Evolutionary conservation across 2,329 filamentous ascomycete genomes (phyloP).

Genomic region (Microcera coccophila): DNA sequence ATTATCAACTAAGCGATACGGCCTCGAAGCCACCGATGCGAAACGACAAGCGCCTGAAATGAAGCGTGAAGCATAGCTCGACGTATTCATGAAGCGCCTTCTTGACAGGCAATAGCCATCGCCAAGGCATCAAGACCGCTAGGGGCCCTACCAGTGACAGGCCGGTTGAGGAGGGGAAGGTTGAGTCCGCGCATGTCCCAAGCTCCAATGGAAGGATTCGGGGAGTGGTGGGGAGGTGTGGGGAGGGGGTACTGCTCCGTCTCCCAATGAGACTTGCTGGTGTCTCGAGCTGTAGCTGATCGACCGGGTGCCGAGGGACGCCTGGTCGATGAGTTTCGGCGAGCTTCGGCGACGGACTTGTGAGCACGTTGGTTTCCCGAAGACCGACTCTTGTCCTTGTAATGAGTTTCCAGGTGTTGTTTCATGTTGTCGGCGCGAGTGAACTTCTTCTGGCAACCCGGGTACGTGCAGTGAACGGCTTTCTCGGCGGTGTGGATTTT

Average conservation of each 20-base stretch:
- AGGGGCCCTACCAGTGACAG: slow-evolving; percentile 39
- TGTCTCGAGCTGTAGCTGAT: slow-evolving; percentile 24
- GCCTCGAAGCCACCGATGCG: background rate
- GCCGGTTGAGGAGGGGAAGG: slow-evolving; percentile 44
- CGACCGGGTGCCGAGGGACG: slow-evolving; percentile 28
- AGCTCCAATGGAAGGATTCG: slow-evolving; percentile 30
- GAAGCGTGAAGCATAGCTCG: background rate
- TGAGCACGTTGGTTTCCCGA: slow-evolving; percentile 34
- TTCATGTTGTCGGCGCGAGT: slow-evolving; percentile 85
- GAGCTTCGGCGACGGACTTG: slow-evolving; percentile 32
- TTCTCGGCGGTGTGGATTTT: slow-evolving; percentile 83
- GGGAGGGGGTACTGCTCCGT: slow-evolving; percentile 37
- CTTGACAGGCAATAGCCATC: slow-evolving; percentile 51
- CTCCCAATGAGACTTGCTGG: slow-evolving; percentile 38
- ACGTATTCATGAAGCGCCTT: slow-evolving; percentile 30
- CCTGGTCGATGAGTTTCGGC: slow-evolving; percentile 32
- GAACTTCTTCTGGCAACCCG: slow-evolving; percentile 74
- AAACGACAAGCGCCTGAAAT: background rate
- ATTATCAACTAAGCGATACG: slow-evolving; percentile 1
- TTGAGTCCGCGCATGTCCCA: slow-evolving; percentile 49
- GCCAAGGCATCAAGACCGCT: slow-evolving; percentile 54
- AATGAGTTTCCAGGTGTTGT: slow-evolving; percentile 75
- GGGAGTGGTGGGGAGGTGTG: slow-evolving; percentile 36
- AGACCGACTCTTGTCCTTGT: slow-evolving; percentile 55
- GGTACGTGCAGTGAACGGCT: slow-evolving; percentile 63